Evolutionary conservation across 169 alveolate species (phyloP), one percentile per base, ranked within the genome.

Genomic region (Blepharisma undulans): DNA sequence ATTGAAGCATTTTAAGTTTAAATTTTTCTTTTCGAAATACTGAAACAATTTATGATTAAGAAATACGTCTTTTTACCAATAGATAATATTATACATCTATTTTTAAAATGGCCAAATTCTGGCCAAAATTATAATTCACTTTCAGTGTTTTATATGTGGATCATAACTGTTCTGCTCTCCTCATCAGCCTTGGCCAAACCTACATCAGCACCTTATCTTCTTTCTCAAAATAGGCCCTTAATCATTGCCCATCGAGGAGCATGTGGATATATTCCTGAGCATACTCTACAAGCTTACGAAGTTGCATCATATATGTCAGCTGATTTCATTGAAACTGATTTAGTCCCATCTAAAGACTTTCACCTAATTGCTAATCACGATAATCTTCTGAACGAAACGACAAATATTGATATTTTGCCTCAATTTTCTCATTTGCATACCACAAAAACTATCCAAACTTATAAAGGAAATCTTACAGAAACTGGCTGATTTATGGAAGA

Each of bases 191-290:
- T 48, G 14, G 66, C 66, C 66, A 48, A 48, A 48, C 66, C 66
- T 48, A 48, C 66, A 48, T 5, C 66, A 48, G 66, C 66, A 10
- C 66, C 66, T 48, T 48, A 48, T 48, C 66, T 48, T 0, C 3
- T 48, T 5, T 10, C 66, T 48, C 66, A 48, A 48, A 48, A 59
- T 6, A 61, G 93, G 32, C 96, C 96, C 2, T 36, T 94, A 14
- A 92, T 94, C 18, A 61, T 95, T 7, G 96, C 96, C 32, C 98
- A 95, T 77, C 90, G 98, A 85, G 98, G 98, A 74, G 93, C 97
- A 22, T 92, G 92, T 59, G 95, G 93, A 19, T 72, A 59, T 25
- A n/a, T 88, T 22, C 98, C 98, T 32, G 98, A 95, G 90, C 97
- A 95, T 79, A 82, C 97, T 8, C 19, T 48, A 5, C 95, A 89